A percentile compares a stretch with the other conserved stretches of the same genome.
Evolutionary conservation across 768 basidiomycete species (phyloP).

Genomic region (Tricholoma saponaceum): DNA sequence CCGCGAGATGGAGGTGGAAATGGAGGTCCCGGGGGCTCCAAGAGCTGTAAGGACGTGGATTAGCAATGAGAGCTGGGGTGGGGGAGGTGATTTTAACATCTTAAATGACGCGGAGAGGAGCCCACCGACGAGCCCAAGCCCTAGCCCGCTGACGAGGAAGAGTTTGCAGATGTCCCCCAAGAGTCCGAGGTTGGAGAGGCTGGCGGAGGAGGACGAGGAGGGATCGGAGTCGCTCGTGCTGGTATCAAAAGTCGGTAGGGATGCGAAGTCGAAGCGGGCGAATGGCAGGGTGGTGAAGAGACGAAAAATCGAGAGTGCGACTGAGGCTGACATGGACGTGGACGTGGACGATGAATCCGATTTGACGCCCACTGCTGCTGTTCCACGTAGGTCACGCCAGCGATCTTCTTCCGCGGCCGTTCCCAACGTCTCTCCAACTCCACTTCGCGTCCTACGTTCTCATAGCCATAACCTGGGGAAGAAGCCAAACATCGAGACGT

Average conservation of each 20-base stretch:
- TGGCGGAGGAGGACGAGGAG: conserved; percentile 28
- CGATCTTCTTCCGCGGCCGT: background rate
- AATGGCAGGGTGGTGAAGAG: conserved; percentile 20
- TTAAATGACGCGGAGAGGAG: conserved; percentile 16
- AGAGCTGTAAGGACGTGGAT: conserved; percentile 22
- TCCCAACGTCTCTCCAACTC: conserved; percentile 7
- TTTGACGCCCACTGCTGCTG: conserved; percentile 15
- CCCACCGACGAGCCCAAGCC: conserved; percentile 35
- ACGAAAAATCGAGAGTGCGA: conserved; percentile 18
- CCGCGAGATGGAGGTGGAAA: background rate
- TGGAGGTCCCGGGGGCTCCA: conserved; percentile 33
- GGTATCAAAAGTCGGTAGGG: background rate
- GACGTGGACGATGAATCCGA: conserved; percentile 1
- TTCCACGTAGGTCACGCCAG: conserved; percentile 8
- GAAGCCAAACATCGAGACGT: conserved; percentile 7
- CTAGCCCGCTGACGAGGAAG: conserved; percentile 21
- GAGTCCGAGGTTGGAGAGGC: conserved; percentile 23
- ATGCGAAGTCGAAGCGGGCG: conserved; percentile 2
- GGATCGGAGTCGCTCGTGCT: conserved; percentile 1
- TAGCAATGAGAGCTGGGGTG: conserved; percentile 1
- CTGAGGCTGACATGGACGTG: conserved; percentile 11
- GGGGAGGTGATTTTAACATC: conserved; percentile 10
- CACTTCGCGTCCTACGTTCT: conserved; percentile 13
- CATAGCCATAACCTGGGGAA: conserved; percentile 10
- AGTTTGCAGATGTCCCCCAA: conserved; percentile 13